Evolutionary conservation across 1,284 basidiomycete species (phyloP), one percentile per base, ranked within the genome.

Genomic region (Malassezia japonica): DNA sequence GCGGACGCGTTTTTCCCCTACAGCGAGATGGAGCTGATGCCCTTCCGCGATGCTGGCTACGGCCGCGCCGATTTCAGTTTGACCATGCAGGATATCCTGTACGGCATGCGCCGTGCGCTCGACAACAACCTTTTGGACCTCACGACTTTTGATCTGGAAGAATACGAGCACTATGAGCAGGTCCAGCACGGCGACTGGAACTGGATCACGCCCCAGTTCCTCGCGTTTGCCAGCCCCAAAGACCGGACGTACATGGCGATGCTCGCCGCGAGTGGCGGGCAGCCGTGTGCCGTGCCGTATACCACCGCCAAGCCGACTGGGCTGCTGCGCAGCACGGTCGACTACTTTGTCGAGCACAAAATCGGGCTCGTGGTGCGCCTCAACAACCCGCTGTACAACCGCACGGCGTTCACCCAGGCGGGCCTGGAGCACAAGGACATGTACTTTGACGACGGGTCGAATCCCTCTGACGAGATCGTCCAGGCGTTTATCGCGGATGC

Each of bases 361-460:
- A 81, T 99, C 70, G 86, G 86, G 72, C 78, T 94, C n/a, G 89
- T 98, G 33, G 83, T 98, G 29, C 83, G 94, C 43, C 77, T 98
- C 37, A 99, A 99, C 74, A 92, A 91, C 60, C 82, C 89, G 63
- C 79, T 98, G 20, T 99, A 99, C 74, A 88, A 98, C 75, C 80
- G 82, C 50, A 76, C 79, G 47, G 80, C 85, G 9, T 99, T 98
- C 75, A 70, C 83, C 60, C 83, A 90, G 60, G 80, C 81, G 33
- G 88, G 88, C 3, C 90, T 99, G 65, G 82, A 85, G 57, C 92
- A 98, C 66, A 78, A 48, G 35, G 65, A 67, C 48, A 56, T 96
- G 67, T 96, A 94, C 76, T 98, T 95, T 68, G 91, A 96, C 74
- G 92, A 98, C 70, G 92, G 92, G n/a, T 90, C 87, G 25, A 94